These are phyloP conservation scores for Cryptococcus sp. DNA, from an alignment of 1,284 basidiomycete species.

Conservation along the genomic window DNA sequence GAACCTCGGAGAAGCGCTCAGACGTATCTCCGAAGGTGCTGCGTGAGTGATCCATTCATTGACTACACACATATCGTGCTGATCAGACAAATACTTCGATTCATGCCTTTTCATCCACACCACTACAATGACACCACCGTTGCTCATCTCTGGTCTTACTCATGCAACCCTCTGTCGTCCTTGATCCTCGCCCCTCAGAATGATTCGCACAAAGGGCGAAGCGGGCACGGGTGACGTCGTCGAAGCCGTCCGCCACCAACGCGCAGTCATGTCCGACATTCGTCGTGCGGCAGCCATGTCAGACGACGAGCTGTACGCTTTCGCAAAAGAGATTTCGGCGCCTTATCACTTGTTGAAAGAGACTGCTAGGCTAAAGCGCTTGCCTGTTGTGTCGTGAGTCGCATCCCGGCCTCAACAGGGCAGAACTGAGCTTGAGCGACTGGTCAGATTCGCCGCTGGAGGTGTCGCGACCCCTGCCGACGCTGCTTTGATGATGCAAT, in stretches of 20 bases:
- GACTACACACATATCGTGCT: background rate
- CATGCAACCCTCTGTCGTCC: too few relatives aligned
- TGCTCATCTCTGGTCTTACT: too few relatives aligned
- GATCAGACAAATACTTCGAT: background rate
- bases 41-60: conserved; percentile 57
- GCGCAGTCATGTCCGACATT: conserved; percentile 81
- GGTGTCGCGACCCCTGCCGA: conserved; percentile 95
- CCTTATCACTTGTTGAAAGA: conserved; percentile 99
- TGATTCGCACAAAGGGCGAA: conserved; percentile 96
- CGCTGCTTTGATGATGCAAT: conserved; percentile 99
- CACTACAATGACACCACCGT: too few relatives aligned
- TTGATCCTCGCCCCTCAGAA: conserved; percentile 27
- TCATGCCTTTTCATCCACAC: background rate
- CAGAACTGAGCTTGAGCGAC: too few relatives aligned
- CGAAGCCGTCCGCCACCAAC: conserved; percentile 91
- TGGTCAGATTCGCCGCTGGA: conserved; percentile 82
- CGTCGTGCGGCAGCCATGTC: conserved; percentile 80
- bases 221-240: conserved; percentile 98
- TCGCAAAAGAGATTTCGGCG: conserved; percentile 87
- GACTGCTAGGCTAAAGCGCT: conserved; percentile 85
- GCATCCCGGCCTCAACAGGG: background rate
- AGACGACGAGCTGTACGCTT: conserved; percentile 94
- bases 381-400: conserved; percentile 72
- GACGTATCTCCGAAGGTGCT: conserved; percentile 95
- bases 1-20: conserved; percentile 78